These are phyloP conservation scores for Tricholomella constricta DNA, from an alignment of 768 basidiomycete genomes.

Conservation along the genomic window DNA sequence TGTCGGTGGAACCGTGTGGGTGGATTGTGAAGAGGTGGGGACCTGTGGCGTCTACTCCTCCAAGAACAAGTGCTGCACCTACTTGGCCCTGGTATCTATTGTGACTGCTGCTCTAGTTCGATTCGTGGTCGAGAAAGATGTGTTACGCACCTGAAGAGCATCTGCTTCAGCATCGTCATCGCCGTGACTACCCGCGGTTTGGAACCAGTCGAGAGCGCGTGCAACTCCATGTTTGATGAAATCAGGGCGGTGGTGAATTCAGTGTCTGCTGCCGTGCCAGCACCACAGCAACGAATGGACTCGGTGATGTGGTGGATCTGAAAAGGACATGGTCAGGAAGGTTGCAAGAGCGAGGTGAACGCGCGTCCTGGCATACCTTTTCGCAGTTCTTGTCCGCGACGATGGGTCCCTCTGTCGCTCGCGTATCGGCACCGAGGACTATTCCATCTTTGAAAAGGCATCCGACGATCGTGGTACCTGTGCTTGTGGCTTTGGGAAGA, in stretches of 20 bases:
- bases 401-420: slow-evolving; percentile 92
- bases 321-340: neutral
- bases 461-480: slow-evolving; percentile 97
- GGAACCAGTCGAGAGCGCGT: slow-evolving; percentile 85
- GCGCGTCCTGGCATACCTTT: slow-evolving; percentile 66
- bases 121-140: neutral
- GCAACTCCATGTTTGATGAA: slow-evolving; percentile 94
- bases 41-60: slow-evolving; percentile 93
- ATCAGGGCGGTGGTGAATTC: slow-evolving; percentile 95
- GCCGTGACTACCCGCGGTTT: slow-evolving; percentile 95
- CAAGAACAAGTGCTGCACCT: slow-evolving; percentile 94
- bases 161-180: slow-evolving; percentile 99
- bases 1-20: slow-evolving; percentile 98
- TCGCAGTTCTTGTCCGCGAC: slow-evolving; percentile 99
- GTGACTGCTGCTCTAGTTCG: neutral
- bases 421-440: slow-evolving; percentile 93
- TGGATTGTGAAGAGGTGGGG: slow-evolving; percentile 94
- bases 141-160: slow-evolving; percentile 75
- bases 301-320: slow-evolving; percentile 98
- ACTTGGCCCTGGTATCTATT: slow-evolving; percentile 88
- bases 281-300: slow-evolving; percentile 95
- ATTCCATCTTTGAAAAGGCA: slow-evolving; percentile 92
- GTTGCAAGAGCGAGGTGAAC: neutral
- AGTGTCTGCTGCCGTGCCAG: slow-evolving; percentile 98
- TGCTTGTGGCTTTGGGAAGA: slow-evolving; percentile 84